Evolutionary conservation across 306 rosid species (phyloP), one percentile per base, ranked within the genome.

Genomic region (Cicer judaicum): DNA sequence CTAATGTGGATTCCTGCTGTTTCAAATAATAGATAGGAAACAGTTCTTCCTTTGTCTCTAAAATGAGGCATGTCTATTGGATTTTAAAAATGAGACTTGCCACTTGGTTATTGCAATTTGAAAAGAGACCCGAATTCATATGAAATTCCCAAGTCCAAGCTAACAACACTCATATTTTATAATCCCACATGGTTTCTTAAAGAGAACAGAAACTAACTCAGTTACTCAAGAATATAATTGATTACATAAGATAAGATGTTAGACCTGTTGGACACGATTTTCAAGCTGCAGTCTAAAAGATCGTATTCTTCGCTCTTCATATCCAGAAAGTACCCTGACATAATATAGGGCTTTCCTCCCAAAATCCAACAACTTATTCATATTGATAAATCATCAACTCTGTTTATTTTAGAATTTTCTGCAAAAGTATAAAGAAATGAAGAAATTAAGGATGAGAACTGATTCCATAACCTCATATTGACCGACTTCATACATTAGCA

Each of bases 241-340:
- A 43, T 40, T 14, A 10, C 1, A 39, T 36, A 62, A 68, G 71
- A 76, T 21, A 73, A 70, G 44, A 73, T 34, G 68, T 19, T 54
- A 68, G 50, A 84, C 87, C 87, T 80, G 83, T 49, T 18, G 71
- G 54, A 80, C 43, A 0, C 50, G 85, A 6, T 74, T 67, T 78
- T 94, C 95, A 79, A 90, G 80, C 75, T 86, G 80, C 70, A 91
- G 61, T 71, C 98, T 89, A 60, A 66, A 78, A 10, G 84, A 39
- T 24, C 95, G 89, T 75, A 94, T 94, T 87, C 90, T 87, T 49
- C 92, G 91, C 79, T 91, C 89, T 86, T 94, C 98, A 69, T 88
- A 91, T 60, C 98, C 97, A 39, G 96, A 88, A 73, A 94, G 91
- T 77, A 94, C 94, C 72, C 85, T 69, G 15, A 57, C 93, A 78